phyloP scores from a whole-genome alignment of 306 rosid species.

The Parietaria judaica region DNA sequence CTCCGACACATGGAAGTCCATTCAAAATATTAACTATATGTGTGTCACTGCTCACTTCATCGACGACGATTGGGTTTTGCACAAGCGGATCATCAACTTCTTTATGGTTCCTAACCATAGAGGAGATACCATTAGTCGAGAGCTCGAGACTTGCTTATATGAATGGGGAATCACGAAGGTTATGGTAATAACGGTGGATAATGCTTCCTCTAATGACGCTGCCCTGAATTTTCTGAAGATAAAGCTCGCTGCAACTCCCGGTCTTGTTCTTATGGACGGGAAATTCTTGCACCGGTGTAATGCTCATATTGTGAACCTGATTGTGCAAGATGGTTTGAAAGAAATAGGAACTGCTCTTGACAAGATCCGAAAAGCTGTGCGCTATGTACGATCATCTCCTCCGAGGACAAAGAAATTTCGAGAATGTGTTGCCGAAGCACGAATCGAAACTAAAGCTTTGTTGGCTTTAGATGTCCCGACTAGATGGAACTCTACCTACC shows the following conservation, averaged over 20 bases:
- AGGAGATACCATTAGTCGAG: not conserved
- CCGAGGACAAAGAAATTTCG: too few species aligned
- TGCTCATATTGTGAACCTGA: too few species aligned
- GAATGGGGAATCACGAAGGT: not conserved
- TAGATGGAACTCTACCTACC: too few species aligned
- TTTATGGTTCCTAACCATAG: not conserved
- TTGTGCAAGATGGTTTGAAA: too few species aligned
- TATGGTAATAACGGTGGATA: not conserved
- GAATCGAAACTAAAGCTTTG: too few species aligned
- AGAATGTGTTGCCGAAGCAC: too few species aligned
- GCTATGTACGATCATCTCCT: too few species aligned
- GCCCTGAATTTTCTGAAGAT: not conserved
- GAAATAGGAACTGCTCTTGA: too few species aligned
- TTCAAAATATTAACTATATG: not conserved
- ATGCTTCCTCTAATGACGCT: not conserved
- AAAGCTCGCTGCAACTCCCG: not conserved
- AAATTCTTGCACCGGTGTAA: too few species aligned
- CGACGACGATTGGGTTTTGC: not conserved
- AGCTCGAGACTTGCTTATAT: not conserved
- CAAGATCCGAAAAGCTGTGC: too few species aligned
- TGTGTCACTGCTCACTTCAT: not conserved
- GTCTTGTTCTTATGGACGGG: too few species aligned
- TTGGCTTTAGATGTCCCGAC: too few species aligned
- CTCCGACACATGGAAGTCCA: not conserved
- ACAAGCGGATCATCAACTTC: not conserved